These are phyloP conservation scores for Cadophora sp. DNA, from an alignment of 2,329 filamentous ascomycete species.

Conservation along the genomic window DNA sequence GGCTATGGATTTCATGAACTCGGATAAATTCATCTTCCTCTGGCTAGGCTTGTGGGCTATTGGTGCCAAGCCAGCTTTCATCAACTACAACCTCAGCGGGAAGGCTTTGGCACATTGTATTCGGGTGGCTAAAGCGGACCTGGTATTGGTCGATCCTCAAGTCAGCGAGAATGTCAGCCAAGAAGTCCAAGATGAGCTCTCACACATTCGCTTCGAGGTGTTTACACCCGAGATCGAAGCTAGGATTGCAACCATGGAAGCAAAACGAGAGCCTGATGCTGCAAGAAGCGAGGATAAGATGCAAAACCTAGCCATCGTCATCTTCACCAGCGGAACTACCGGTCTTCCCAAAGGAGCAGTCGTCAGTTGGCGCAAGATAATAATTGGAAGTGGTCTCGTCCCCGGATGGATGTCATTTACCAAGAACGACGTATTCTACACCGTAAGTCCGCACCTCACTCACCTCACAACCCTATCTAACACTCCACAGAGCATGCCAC, in stretches of 20 bases:
- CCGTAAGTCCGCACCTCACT: conserved; percentile 56
- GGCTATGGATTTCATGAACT: conserved; percentile 83
- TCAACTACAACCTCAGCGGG: conserved; percentile 84
- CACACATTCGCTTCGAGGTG: conserved; percentile 63
- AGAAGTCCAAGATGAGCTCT: conserved; percentile 59
- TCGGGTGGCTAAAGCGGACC: conserved; percentile 66
- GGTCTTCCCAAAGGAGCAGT: conserved; percentile 83
- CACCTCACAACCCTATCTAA: conserved; percentile 11
- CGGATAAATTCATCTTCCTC: conserved; percentile 77
- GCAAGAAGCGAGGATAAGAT: conserved; percentile 58
- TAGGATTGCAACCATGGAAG: conserved; percentile 58
- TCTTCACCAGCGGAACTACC: conserved; percentile 87
- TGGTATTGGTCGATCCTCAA: conserved; percentile 73
- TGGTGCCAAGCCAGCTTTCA: conserved; percentile 82
- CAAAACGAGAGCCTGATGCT: conserved; percentile 64
- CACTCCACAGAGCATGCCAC: conserved; percentile 74
- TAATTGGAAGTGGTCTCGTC: conserved; percentile 59
- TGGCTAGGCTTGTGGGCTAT: conserved; percentile 81
- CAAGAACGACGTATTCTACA: conserved; percentile 74
- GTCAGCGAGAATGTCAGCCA: conserved; percentile 63
- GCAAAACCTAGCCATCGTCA: conserved; percentile 70
- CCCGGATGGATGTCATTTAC: conserved; percentile 63
- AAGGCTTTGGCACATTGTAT: conserved; percentile 78
- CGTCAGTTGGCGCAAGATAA: conserved; percentile 73
- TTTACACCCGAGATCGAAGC: conserved; percentile 65